phyloP scores from a whole-genome alignment of 345 rosid species.

The Hibiscus mutabilis region DNA sequence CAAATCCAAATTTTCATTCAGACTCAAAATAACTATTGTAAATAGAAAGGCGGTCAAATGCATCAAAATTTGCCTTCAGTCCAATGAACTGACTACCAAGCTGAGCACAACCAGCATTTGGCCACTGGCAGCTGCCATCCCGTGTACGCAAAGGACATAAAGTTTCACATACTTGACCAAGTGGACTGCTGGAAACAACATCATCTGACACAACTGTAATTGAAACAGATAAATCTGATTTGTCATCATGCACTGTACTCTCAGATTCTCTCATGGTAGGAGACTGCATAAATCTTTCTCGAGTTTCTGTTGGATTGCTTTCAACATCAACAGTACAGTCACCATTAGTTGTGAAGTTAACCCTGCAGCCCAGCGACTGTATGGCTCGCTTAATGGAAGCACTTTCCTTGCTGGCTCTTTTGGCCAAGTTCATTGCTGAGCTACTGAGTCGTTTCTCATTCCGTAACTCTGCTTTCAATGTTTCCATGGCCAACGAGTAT shows the following conservation, averaged over 20 bases:
- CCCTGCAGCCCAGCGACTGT: slow-evolving; percentile 83
- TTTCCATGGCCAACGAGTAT: slow-evolving; percentile 36
- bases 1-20: slow-evolving; percentile 26
- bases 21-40: slow-evolving; percentile 65
- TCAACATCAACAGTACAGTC: slow-evolving; percentile 58
- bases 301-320: slow-evolving; percentile 22
- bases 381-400: slow-evolving; percentile 69
- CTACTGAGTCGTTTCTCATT: slow-evolving; percentile 59
- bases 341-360: slow-evolving; percentile 52
- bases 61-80: slow-evolving; percentile 78
- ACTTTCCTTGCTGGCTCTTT: slow-evolving; percentile 59
- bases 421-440: slow-evolving; percentile 61
- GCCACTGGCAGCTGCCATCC: slow-evolving; percentile 86
- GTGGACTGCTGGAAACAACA: slow-evolving; percentile 29
- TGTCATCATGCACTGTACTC: slow-evolving; percentile 27
- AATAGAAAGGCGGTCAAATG: slow-evolving; percentile 76
- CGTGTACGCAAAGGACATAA: slow-evolving; percentile 61
- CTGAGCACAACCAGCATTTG: slow-evolving; percentile 85
- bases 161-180: slow-evolving; percentile 50
- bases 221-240: slow-evolving; percentile 58
- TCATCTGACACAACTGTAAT: slow-evolving; percentile 48
- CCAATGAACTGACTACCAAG: slow-evolving; percentile 74
- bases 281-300: slow-evolving; percentile 22
- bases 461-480: slow-evolving; percentile 48
- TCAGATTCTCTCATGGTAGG: slow-evolving; percentile 27